These are phyloP conservation scores for Chimonanthus praecox DNA, from an alignment of 164 flowering plant genomes.

Conservation along the genomic window DNA sequence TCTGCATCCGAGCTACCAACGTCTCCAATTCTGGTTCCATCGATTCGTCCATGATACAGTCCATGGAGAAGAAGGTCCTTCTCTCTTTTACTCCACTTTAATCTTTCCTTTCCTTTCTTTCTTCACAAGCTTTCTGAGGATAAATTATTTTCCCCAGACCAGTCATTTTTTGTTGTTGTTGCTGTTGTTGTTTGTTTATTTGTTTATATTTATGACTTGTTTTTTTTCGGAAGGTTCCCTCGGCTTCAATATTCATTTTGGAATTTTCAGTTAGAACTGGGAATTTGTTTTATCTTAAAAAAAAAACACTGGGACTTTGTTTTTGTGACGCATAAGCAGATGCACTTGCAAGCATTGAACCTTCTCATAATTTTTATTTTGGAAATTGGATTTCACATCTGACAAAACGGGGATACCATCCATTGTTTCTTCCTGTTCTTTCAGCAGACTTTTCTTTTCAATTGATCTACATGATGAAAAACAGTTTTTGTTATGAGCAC, in stretches of 20 bases:
- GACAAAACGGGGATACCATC: not conserved
- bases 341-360: not conserved
- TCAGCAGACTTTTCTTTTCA: not conserved
- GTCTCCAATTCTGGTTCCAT: slow-evolving; percentile 55
- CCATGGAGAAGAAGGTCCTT: slow-evolving; percentile 71
- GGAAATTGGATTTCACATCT: no score
- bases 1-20: slow-evolving; percentile 40
- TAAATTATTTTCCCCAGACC: no score
- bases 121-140: not conserved
- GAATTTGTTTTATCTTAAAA: no score
- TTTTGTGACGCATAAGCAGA: not conserved
- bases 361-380: no score
- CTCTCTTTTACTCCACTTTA: not conserved
- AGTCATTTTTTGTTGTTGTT: no score
- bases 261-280: not conserved
- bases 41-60: slow-evolving; percentile 55
- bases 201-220: no score
- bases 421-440: not conserved
- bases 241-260: no score
- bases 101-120: not conserved
- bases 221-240: no score
- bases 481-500: not conserved
- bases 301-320: not conserved
- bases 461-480: not conserved
- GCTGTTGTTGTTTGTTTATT: not conserved